phyloP scores from a whole-genome alignment of 495 filamentous ascomycete species.

The Neurospora sp. region DNA sequence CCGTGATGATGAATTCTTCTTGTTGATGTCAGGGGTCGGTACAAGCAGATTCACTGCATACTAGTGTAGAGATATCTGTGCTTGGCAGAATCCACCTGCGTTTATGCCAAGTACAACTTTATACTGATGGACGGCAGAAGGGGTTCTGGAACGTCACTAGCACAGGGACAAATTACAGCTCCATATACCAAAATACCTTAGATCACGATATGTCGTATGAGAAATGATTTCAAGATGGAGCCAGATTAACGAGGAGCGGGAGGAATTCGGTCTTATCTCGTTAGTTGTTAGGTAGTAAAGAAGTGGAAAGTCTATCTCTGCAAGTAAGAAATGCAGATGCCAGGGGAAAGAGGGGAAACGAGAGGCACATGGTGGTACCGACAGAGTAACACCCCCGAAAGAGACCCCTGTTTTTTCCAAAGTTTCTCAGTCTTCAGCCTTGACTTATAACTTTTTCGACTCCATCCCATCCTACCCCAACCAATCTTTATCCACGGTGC shows the following conservation, averaged over 20 bases:
- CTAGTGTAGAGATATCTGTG: background rate
- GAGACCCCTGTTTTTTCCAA: background rate
- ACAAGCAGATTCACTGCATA: background rate
- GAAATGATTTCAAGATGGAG: background rate
- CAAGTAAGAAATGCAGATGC: background rate
- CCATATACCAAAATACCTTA: background rate
- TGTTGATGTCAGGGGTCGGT: background rate
- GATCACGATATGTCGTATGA: background rate
- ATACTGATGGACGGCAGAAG: background rate
- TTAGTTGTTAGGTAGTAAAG: background rate
- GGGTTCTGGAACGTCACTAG: background rate
- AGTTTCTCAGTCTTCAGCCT: background rate
- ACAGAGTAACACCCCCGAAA: background rate
- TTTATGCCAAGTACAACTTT: background rate
- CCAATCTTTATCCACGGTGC: constrained; percentile 20
- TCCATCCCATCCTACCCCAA: constrained; percentile 6
- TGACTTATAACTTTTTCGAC: background rate
- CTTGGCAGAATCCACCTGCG: background rate
- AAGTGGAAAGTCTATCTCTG: too few relatives aligned
- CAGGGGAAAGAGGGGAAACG: background rate
- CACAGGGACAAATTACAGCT: background rate
- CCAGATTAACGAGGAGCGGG: background rate
- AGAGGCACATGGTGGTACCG: background rate
- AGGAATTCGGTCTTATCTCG: background rate
- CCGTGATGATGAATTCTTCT: background rate